These are phyloP conservation scores for Salix suchowensis DNA, from an alignment of 345 rosid genomes.

Conservation along the genomic window DNA sequence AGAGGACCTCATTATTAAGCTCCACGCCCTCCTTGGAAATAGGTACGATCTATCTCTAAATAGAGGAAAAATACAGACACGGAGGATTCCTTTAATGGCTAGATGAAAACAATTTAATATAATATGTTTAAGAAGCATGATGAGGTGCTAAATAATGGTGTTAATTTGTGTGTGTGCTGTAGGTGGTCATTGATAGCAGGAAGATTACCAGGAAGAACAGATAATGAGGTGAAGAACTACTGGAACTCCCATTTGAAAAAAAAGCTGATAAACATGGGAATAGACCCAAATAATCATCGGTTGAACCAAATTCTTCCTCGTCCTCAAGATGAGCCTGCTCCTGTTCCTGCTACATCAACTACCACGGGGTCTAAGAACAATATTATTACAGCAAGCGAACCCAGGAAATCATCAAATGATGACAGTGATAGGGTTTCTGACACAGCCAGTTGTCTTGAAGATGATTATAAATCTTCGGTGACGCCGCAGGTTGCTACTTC, in stretches of 20 bases:
- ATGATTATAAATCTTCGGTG: background rate
- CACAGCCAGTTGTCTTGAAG: slow-evolving; percentile 9
- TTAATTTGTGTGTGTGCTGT: slow-evolving; percentile 4
- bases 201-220: slow-evolving; percentile 30
- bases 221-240: slow-evolving; percentile 30
- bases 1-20: slow-evolving; percentile 53
- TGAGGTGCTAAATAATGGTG: too few species aligned
- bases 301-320: slow-evolving; percentile 28
- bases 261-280: slow-evolving; percentile 65
- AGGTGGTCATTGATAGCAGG: slow-evolving; percentile 35
- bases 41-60: slow-evolving; percentile 21
- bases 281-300: slow-evolving; percentile 78
- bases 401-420: background rate
- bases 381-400: background rate
- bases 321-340: slow-evolving; percentile 1
- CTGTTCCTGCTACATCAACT: background rate
- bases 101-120: background rate
- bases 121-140: background rate
- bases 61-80: background rate
- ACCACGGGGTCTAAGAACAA: background rate
- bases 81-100: background rate
- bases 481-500: background rate
- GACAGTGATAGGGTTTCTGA: slow-evolving; percentile 6
- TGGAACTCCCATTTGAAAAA: slow-evolving; percentile 47
- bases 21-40: slow-evolving; percentile 59